These are phyloP conservation scores for Gynandropsis gynandra DNA, from an alignment of 345 rosid species.

Conservation along the genomic window DNA sequence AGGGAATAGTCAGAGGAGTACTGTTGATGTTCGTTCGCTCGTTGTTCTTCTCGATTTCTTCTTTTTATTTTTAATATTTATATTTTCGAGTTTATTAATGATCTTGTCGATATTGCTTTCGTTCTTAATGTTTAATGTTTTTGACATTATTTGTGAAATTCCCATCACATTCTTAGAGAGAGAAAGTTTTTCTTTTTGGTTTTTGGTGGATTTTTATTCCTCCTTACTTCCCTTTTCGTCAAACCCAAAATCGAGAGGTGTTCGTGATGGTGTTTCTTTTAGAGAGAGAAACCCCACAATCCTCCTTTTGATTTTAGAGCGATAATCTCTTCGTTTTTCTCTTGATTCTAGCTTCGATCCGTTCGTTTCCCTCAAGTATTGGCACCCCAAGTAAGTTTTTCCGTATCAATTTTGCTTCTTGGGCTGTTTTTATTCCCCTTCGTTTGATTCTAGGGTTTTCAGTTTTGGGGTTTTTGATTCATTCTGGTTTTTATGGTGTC, in stretches of 20 bases:
- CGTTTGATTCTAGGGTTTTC: conserved; percentile 19
- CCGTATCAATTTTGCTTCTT: conserved; percentile 16
- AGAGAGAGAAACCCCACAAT: conserved; percentile 1
- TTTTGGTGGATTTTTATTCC: conserved; percentile 31
- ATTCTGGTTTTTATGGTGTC: neutral
- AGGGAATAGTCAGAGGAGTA: conserved; percentile 29
- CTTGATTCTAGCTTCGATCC: conserved; percentile 15
- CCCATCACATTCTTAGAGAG: conserved; percentile 47
- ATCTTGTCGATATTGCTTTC: conserved; percentile 28
- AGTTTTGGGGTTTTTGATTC: conserved; percentile 13
- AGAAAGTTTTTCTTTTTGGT: conserved; percentile 26
- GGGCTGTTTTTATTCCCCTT: neutral
- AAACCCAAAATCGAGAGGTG: conserved; percentile 27
- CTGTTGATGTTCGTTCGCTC: conserved; percentile 31
- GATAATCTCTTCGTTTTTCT: neutral
- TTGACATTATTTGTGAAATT: conserved; percentile 29
- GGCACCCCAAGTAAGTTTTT: conserved; percentile 13
- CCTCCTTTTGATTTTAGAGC: conserved; percentile 8
- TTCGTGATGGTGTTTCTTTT: conserved; percentile 9
- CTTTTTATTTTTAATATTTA: conserved; percentile 14
- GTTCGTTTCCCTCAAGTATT: conserved; percentile 10
- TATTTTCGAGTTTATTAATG: conserved; percentile 21
- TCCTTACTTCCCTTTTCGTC: conserved; percentile 31
- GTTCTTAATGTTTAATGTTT: conserved; percentile 21
- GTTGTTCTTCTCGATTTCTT: conserved; percentile 26